Evolutionary conservation across 2,329 filamentous ascomycete species (phyloP), one percentile per base, ranked within the genome.

Genomic region (Scedosporium minutisporum): DNA sequence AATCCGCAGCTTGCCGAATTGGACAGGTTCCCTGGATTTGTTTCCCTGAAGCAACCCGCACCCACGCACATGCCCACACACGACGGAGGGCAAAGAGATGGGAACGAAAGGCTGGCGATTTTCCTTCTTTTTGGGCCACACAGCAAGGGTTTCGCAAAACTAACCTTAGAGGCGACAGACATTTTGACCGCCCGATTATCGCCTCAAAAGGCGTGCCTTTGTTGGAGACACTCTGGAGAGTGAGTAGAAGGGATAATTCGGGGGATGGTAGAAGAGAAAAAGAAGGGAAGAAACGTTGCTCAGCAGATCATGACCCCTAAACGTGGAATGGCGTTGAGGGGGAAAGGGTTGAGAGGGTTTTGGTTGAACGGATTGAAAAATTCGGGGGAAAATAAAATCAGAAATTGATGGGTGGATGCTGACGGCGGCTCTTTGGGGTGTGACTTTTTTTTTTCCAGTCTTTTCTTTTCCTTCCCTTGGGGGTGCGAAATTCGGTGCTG

Each of bases 101-200:
- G 44, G 44, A 14, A 21, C 44, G 16, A 14, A 48, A 10, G 33
- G 3, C 33, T 55, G 60, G 51, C 18, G 2, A 46, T 21, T 16
- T 25, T 18, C 4, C 33, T 10, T 25, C 6, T 14, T 46, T 60
- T 29, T 42, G 62, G 23, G 46, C 14, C 25, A 27, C 29, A 41
- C 18, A 33, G n/a, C 9, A 46, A 33, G 41, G 62, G 51, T 59
- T n/a, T 21, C 18, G 55, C 63, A 64, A 66, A 66, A 77, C 80
- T 66, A 75, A 85, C 82, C 81, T 84, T 82, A 68, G 80, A 81
- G 76, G 78, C 81, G 80, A 85, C 80, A 78, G 82, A 83, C 82
- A 85, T 85, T 73, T 76, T 84, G 82, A 77, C 81, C 76, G 70
- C 73, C 76, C 73, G 73, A 76, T 77, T 74, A 76, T 80, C 78